These are phyloP conservation scores for Cubamyces sp. DNA, from an alignment of 768 basidiomycete species.

Conservation along the genomic window DNA sequence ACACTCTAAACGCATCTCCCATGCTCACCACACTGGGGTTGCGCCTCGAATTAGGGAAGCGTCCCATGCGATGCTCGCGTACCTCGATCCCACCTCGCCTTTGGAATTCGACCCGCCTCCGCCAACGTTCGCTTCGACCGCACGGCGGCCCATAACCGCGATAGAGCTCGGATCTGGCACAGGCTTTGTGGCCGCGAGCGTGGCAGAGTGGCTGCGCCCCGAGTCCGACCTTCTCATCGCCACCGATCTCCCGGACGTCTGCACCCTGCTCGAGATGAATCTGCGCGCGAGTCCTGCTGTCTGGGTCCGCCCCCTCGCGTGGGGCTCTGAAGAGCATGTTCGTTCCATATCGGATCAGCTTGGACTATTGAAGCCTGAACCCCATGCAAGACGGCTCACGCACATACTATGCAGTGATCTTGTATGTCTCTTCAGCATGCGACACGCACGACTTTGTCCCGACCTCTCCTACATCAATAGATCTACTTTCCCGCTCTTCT, in stretches of 20 bases:
- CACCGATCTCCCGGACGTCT: constrained; percentile 82
- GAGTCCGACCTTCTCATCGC: constrained; percentile 43
- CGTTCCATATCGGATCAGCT: constrained; percentile 45
- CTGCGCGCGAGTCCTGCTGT: constrained; percentile 35
- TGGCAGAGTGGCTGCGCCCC: constrained; percentile 48
- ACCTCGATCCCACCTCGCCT: constrained; percentile 22
- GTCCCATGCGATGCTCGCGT: constrained; percentile 30
- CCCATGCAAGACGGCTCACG: constrained; percentile 40
- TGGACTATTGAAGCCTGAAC: not conserved
- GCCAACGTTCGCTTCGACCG: not conserved
- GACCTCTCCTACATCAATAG: constrained; percentile 40
- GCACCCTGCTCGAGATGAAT: constrained; percentile 51
- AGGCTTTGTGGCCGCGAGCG: constrained; percentile 57
- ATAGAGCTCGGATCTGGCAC: constrained; percentile 85
- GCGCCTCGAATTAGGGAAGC: constrained; percentile 31
- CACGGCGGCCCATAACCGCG: constrained; percentile 37
- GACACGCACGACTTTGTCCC: not conserved
- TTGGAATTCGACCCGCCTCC: constrained; percentile 46
- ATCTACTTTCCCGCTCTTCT: constrained; percentile 87
- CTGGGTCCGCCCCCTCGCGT: constrained; percentile 63
- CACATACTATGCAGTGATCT: constrained; percentile 87
- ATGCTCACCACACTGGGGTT: constrained; percentile 3
- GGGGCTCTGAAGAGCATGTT: constrained; percentile 63
- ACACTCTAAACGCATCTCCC: not conserved
- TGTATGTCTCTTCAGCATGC: constrained; percentile 46